A percentile compares a stretch with the other conserved stretches of the same genome.
phyloP scores from a whole-genome alignment of 768 basidiomycete species.

The Coprinopsis cinerea region DNA sequence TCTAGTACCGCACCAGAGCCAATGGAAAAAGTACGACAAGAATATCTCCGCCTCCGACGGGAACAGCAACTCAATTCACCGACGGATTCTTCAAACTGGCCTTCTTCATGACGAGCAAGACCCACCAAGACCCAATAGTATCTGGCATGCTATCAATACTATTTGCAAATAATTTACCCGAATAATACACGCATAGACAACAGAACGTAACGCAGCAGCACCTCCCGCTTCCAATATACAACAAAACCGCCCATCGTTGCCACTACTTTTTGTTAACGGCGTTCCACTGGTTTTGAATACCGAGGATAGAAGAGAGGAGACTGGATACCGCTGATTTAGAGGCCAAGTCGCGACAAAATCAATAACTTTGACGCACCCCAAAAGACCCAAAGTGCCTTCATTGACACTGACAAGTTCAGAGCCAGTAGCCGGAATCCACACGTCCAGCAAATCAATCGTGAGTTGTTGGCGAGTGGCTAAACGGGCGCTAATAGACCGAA shows the following conservation, averaged over 20 bases:
- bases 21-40: slow-evolving; percentile 65
- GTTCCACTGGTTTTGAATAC: slow-evolving; percentile 61
- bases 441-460: slow-evolving; percentile 76
- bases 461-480: slow-evolving; percentile 72
- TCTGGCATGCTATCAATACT: not conserved
- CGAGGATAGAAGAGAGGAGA: slow-evolving; percentile 65
- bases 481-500: slow-evolving; percentile 42
- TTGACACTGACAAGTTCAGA: slow-evolving; percentile 71
- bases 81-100: not conserved
- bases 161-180: not conserved
- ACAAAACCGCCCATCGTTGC: not conserved
- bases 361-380: slow-evolving; percentile 52
- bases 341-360: not conserved
- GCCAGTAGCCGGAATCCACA: slow-evolving; percentile 85
- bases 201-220: too few species aligned
- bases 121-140: not conserved
- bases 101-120: too few species aligned
- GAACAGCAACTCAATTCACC: slow-evolving; percentile 23
- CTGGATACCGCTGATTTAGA: slow-evolving; percentile 29
- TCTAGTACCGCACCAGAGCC: slow-evolving; percentile 65
- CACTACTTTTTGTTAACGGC: slow-evolving; percentile 42
- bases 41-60: slow-evolving; percentile 66
- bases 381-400: slow-evolving; percentile 79
- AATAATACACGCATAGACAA: not conserved
- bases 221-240: not conserved